Conservation (phyloP, 2,329 filamentous ascomycete species). For the Aspergillus puulaauensis region DNA sequence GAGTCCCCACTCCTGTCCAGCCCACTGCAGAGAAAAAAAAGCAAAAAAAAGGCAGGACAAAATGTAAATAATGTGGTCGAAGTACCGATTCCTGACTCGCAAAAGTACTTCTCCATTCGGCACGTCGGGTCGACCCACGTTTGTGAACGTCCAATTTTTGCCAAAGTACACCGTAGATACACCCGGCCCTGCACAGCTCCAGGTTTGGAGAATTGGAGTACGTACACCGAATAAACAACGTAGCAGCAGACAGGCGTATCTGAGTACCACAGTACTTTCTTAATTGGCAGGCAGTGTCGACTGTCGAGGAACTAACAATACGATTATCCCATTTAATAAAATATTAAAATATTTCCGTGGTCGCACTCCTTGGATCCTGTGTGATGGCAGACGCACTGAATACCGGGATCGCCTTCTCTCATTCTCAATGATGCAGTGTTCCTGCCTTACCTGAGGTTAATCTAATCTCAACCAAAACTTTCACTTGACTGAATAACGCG, state of each 20-base stretch:
- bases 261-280: background rate
- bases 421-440: constrained; percentile 1
- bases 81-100: background rate
- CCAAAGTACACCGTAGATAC: background rate
- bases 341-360: background rate
- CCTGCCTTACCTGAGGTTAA: constrained; percentile 8
- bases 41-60: background rate
- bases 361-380: background rate
- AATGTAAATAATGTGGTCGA: background rate
- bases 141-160: background rate
- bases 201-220: background rate
- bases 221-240: background rate
- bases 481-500: background rate
- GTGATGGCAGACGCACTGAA: background rate
- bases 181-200: background rate
- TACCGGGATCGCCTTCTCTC: constrained; percentile 1
- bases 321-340: background rate
- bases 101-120: background rate
- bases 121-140: background rate
- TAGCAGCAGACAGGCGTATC: background rate
- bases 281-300: background rate
- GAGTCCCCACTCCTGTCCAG: constrained; percentile 5
- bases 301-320: background rate
- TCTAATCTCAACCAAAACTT: constrained; percentile 5
- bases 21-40: background rate